phyloP scores from a whole-genome alignment of 805 yeast genomes.

The Myxozyma geophila region DNA sequence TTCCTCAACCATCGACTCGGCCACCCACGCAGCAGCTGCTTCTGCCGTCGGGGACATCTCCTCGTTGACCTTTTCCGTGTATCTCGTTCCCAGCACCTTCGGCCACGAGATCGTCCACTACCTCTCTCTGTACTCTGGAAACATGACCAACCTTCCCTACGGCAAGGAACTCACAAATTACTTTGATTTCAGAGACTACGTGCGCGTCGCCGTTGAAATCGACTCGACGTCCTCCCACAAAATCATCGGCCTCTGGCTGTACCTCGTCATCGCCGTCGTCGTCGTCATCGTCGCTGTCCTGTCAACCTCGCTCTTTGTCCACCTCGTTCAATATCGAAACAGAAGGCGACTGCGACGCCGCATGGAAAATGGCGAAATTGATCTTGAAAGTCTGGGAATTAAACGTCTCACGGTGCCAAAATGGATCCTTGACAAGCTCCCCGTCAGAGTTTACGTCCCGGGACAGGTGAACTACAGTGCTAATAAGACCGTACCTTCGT shows the following conservation, averaged over 20 bases:
- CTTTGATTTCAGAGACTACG: conserved; percentile 34
- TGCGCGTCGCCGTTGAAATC: conserved; percentile 33
- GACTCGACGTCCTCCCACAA: conserved; percentile 1
- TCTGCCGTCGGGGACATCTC: neutral
- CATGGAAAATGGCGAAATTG: conserved; percentile 33
- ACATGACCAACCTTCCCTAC: conserved; percentile 33
- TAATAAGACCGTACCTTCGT: neutral
- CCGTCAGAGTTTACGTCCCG: conserved; percentile 29
- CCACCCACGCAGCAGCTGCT: neutral
- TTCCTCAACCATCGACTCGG: neutral
- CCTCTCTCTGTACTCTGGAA: conserved; percentile 31
- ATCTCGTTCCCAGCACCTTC: conserved; percentile 13
- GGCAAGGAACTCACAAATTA: conserved; percentile 17
- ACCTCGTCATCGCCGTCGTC: conserved; percentile 31
- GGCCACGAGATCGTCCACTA: conserved; percentile 20
- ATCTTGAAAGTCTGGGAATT: conserved; percentile 32
- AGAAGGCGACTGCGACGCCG: conserved; percentile 30
- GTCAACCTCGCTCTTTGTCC: conserved; percentile 17
- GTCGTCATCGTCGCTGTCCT: conserved; percentile 12
- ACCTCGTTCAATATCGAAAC: conserved; percentile 18
- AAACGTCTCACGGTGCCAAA: conserved; percentile 34
- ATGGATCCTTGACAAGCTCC: conserved; percentile 29
- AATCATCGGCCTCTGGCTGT: conserved; percentile 33
- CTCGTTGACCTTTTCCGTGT: conserved; percentile 24
- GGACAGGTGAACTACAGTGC: conserved; percentile 18